These are phyloP conservation scores for Kondoa subrosea DNA, from an alignment of 768 basidiomycete genomes.

Conservation along the genomic window DNA sequence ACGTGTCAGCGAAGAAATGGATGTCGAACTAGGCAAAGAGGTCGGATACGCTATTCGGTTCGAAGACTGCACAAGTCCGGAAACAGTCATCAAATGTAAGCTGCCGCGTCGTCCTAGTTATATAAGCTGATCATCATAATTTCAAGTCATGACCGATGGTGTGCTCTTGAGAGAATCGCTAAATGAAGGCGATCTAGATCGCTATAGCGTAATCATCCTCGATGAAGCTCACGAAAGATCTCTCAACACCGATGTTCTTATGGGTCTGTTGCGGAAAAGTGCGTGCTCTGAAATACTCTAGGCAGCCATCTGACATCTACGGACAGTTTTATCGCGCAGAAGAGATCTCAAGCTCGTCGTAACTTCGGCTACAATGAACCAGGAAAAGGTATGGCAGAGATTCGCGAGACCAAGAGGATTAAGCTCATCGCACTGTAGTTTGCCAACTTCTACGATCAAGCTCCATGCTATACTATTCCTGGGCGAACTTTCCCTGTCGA, in stretches of 20 bases:
- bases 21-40: conserved; percentile 74
- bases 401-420: not conserved
- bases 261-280: conserved; percentile 92
- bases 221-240: conserved; percentile 98
- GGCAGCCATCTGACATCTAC: not conserved
- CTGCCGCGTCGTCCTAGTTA: conserved; percentile 16
- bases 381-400: conserved; percentile 57
- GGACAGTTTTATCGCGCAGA: conserved; percentile 61
- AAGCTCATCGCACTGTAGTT: conserved; percentile 52
- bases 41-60: conserved; percentile 98
- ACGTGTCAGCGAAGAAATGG: conserved; percentile 98
- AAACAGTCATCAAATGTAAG: conserved; percentile 93
- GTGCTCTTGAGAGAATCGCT: conserved; percentile 93
- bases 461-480: conserved; percentile 83
- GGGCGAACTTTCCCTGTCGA: conserved; percentile 96
- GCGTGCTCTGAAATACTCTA: conserved; percentile 27
- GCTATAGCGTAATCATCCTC: conserved; percentile 92
- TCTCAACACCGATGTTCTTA: conserved; percentile 88
- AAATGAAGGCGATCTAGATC: conserved; percentile 94
- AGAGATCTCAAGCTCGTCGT: conserved; percentile 91
- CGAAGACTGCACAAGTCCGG: conserved; percentile 84
- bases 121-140: not conserved
- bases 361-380: conserved; percentile 98
- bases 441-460: conserved; percentile 84
- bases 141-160: conserved; percentile 91